Conservation (phyloP, 768 basidiomycete genomes). For the Asterophora lycoperdoides region DNA sequence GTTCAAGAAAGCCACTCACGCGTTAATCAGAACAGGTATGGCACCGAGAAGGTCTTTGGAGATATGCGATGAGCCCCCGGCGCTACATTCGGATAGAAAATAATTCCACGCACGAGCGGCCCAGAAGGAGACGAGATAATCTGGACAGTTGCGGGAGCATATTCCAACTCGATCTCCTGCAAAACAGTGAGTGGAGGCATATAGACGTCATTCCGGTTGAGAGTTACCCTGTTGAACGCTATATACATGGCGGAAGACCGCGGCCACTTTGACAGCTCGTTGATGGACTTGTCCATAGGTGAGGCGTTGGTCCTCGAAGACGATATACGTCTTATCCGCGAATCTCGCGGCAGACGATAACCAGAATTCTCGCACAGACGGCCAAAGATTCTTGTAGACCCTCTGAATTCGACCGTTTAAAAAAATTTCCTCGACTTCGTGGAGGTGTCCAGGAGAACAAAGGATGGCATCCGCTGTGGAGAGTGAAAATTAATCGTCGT, state of each 20-base stretch:
- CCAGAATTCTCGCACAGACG: slow-evolving; percentile 54
- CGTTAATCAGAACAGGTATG: slow-evolving; percentile 55
- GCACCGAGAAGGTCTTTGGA: slow-evolving; percentile 54
- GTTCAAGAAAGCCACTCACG: slow-evolving; percentile 30
- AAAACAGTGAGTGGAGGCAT: slow-evolving; percentile 1
- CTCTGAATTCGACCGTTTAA: slow-evolving; percentile 47
- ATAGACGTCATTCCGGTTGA: not conserved
- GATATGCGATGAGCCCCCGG: slow-evolving; percentile 1
- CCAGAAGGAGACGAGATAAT: slow-evolving; percentile 59
- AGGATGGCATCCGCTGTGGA: slow-evolving; percentile 41
- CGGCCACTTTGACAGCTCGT: slow-evolving; percentile 41
- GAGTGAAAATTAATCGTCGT: not conserved
- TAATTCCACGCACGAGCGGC: slow-evolving; percentile 44
- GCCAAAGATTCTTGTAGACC: slow-evolving; percentile 57
- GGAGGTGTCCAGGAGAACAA: slow-evolving; percentile 40
- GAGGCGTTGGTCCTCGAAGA: slow-evolving; percentile 48
- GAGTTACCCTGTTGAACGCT: slow-evolving; percentile 45
- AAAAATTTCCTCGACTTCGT: slow-evolving; percentile 43
- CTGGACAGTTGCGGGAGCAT: slow-evolving; percentile 58
- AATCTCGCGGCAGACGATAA: slow-evolving; percentile 37
- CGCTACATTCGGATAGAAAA: slow-evolving; percentile 5
- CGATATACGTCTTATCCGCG: slow-evolving; percentile 47
- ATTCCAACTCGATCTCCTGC: slow-evolving; percentile 56
- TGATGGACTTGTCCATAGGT: slow-evolving; percentile 44
- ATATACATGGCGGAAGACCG: slow-evolving; percentile 39